Evolutionary conservation across 345 rosid genomes (phyloP).

Genomic region (Sisymbrium altissimum): DNA sequence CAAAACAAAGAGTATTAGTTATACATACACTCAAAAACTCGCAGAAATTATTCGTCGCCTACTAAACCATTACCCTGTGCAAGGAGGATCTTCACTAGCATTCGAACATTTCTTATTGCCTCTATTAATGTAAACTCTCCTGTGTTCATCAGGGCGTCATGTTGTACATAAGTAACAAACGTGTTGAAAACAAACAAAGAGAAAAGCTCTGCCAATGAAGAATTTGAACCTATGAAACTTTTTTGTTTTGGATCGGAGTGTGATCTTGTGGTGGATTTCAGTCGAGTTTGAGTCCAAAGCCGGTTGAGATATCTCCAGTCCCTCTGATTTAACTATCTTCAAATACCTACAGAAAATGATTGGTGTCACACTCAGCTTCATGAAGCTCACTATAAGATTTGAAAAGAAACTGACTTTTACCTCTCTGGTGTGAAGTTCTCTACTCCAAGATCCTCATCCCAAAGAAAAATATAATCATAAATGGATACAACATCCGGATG

Average conservation of each 20-base stretch:
- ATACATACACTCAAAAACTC: not conserved
- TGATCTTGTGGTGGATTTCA: conserved; percentile 88
- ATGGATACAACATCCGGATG: conserved; percentile 85
- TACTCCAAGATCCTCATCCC: conserved; percentile 99
- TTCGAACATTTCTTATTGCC: conserved; percentile 51
- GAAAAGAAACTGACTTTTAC: conserved; percentile 25
- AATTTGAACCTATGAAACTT: conserved; percentile 59
- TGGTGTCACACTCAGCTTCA: not conserved
- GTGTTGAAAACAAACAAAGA: not conserved
- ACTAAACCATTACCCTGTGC: conserved; percentile 69
- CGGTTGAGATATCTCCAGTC: conserved; percentile 96
- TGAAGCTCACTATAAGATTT: not conserved
- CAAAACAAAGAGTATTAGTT: not conserved
- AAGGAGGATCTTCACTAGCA: conserved; percentile 87
- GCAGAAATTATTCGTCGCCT: not conserved
- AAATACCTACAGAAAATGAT: conserved; percentile 54
- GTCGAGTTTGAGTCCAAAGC: conserved; percentile 88
- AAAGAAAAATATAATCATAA: conserved; percentile 90
- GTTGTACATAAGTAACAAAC: conserved; percentile 7
- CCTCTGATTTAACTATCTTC: conserved; percentile 66
- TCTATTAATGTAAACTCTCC: conserved; percentile 29
- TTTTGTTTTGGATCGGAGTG: conserved; percentile 69
- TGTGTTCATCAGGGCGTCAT: conserved; percentile 10
- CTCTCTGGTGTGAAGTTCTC: conserved; percentile 70
- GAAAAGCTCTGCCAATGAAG: not conserved